Evolutionary conservation across 192 early-diverging fungal genomes (phyloP).

Genomic region (Backusella westeae): DNA sequence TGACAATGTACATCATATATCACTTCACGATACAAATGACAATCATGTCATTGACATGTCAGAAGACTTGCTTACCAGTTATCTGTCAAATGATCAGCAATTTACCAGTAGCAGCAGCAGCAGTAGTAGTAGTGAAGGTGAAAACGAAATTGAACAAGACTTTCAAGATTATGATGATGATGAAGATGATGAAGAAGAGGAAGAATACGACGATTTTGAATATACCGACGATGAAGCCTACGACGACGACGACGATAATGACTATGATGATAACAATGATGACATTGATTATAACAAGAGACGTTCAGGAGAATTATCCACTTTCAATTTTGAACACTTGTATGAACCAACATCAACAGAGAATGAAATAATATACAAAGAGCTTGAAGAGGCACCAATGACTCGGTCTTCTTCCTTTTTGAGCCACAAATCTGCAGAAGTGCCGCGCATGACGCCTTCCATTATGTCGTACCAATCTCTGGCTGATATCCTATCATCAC

Average conservation of each 20-base stretch:
- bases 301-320: neutral
- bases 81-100: neutral
- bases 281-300: neutral
- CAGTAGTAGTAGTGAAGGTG: neutral
- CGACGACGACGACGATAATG: neutral
- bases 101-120: neutral
- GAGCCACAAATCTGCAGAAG: slow-evolving; percentile 6
- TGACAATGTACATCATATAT: neutral
- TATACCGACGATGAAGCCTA: neutral
- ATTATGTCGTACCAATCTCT: slow-evolving; percentile 15
- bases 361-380: neutral
- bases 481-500: slow-evolving; percentile 15
- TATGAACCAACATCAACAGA: slow-evolving; percentile 3
- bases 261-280: neutral
- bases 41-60: neutral
- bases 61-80: neutral
- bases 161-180: neutral
- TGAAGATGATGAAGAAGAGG: neutral
- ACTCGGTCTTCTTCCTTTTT: neutral
- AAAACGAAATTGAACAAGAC: neutral
- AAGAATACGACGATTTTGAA: neutral
- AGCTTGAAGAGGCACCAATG: neutral
- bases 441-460: neutral
- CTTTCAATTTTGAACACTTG: neutral
- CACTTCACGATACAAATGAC: neutral